Base-by-base conservation (phyloP, 768 basidiomycete species). In the Sutorius australiensis region DNA sequence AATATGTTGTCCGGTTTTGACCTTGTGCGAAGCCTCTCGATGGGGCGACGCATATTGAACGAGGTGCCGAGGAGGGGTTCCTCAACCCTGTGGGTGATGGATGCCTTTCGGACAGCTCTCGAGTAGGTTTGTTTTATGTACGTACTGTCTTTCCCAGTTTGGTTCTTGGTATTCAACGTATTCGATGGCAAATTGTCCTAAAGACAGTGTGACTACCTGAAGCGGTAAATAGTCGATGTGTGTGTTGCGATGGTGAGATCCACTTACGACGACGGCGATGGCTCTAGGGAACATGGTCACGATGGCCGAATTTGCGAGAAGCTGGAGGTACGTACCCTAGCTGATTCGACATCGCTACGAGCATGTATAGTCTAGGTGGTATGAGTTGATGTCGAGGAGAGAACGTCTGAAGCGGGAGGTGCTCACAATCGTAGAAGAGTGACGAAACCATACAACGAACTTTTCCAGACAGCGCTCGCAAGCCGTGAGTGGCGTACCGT, bases 311-410 rank as follows among this genome's bases (percentile, higher is more conserved):
- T n/a, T 52, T 46, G 28, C 27, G 19, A 39, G 24, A 46, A 3
- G 16, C 19, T 9, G 34, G 34, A 38, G 41, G 36, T 17, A 75
- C 85, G 67, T 62, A 87, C 87, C 83, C 79, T n/a, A 81, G 51
- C 50, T 87, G 80, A 56, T 84, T 80, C 19, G 86, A 81, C 85
- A 88, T 88, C 24, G 82, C 78, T 47, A 84, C 72, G 14, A 89
- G 75, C 86, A 89, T 88, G 61, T 88, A 89, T 54, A 79, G 68
- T 50, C 86, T 88, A 48, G 10, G 30, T 39, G 13, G 16, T 17
- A 24, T 40, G 47, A 44, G 52, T 58, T 51, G n/a, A 46, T 33
- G 33, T 41, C 8, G 31, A 24, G 19, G 44, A n/a, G 34, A 30
- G 27, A 0, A 31, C 7, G 30, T 13, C 19, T 45, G 3, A 38